Percentiles rank a stretch among this genome's conserved stretches.
Conservation (phyloP, 2,329 filamentous ascomycete species). For the Arthrinium phaeospermum region DNA sequence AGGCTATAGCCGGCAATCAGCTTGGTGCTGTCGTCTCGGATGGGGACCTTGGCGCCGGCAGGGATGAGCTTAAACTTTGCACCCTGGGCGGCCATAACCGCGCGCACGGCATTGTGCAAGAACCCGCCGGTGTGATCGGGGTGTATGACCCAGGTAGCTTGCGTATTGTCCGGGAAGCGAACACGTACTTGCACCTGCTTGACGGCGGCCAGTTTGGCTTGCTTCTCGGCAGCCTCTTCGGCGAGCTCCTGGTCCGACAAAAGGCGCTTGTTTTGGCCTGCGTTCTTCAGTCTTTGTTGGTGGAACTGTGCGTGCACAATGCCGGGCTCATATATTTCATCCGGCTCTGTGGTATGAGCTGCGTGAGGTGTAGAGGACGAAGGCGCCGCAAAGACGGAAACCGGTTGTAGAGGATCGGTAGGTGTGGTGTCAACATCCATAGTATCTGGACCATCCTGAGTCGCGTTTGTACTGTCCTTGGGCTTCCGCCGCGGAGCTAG, state of each 20-base stretch:
- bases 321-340: slow-evolving; percentile 77
- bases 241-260: slow-evolving; percentile 83
- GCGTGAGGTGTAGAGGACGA: slow-evolving; percentile 76
- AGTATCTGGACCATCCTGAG: slow-evolving; percentile 26
- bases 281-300: slow-evolving; percentile 68
- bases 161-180: slow-evolving; percentile 86
- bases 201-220: slow-evolving; percentile 69
- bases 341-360: slow-evolving; percentile 69
- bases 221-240: slow-evolving; percentile 68
- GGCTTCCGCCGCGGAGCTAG: background rate
- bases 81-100: slow-evolving; percentile 68
- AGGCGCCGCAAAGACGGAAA: slow-evolving; percentile 81
- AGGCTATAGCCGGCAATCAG: slow-evolving; percentile 79
- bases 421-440: slow-evolving; percentile 37
- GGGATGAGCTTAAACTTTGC: slow-evolving; percentile 77
- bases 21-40: slow-evolving; percentile 55
- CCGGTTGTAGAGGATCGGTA: slow-evolving; percentile 47
- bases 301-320: slow-evolving; percentile 78
- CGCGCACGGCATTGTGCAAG: slow-evolving; percentile 76
- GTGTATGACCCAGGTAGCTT: slow-evolving; percentile 74
- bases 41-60: slow-evolving; percentile 55
- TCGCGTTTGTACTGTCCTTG: slow-evolving; percentile 12
- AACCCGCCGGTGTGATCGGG: slow-evolving; percentile 71
- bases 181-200: slow-evolving; percentile 77
- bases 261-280: slow-evolving; percentile 75